These are phyloP conservation scores for Pseudevernia furfuracea DNA, from an alignment of 495 filamentous ascomycete species.

Conservation along the genomic window DNA sequence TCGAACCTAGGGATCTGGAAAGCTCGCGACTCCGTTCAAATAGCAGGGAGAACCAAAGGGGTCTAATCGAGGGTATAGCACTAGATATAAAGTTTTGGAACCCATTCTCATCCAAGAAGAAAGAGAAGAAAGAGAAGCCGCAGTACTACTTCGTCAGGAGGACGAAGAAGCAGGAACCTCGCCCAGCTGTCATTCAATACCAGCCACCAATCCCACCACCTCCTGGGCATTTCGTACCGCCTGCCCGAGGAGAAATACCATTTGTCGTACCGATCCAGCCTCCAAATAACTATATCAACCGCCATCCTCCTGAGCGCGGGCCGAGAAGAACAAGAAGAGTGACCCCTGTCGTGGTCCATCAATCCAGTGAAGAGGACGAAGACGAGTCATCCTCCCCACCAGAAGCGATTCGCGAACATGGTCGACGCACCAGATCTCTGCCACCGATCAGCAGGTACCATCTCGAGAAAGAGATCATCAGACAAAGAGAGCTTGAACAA, in stretches of 20 bases:
- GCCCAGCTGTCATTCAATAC: not conserved
- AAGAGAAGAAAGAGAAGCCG: constrained; percentile 9
- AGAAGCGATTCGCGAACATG: constrained; percentile 10
- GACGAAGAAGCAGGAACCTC: not conserved
- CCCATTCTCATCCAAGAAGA: constrained; percentile 16
- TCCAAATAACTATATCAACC: not conserved
- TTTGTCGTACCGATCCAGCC: constrained; percentile 9
- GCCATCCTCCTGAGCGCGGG: not conserved
- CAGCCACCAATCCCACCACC: constrained; percentile 19
- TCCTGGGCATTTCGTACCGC: not conserved
- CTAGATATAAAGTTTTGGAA: constrained; percentile 14
- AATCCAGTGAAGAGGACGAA: constrained; percentile 5
- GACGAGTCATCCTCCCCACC: constrained; percentile 12
- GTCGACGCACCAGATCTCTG: constrained; percentile 14
- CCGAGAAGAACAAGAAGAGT: not conserved
- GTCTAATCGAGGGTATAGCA: not conserved
- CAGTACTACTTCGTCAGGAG: not conserved
- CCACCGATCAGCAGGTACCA: constrained; percentile 10
- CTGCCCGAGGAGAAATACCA: not conserved
- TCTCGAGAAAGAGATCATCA: constrained; percentile 3
- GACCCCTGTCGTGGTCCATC: not conserved
- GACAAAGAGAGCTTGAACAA: not conserved
- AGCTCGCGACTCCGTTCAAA: not conserved
- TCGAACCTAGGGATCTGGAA: not conserved
- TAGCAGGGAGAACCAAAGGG: not conserved